Evolutionary conservation across 2,329 filamentous ascomycete genomes (phyloP).

Genomic region (Xylaria polymorpha): DNA sequence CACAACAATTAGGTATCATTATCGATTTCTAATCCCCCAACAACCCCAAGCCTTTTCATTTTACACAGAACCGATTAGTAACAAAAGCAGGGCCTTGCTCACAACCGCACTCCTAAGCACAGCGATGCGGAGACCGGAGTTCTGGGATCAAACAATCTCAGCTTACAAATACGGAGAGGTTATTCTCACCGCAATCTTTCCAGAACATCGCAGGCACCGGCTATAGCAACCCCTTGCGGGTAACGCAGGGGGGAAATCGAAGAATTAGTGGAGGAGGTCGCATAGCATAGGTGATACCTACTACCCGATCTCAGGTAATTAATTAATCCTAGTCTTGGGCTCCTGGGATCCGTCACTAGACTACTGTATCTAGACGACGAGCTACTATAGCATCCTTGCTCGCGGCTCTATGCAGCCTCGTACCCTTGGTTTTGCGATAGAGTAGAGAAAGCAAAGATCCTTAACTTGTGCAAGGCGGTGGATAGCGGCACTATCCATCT

Average conservation of each 20-base stretch:
- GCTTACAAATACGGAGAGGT: conserved; percentile 33
- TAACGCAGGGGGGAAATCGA: neutral
- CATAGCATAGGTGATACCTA: neutral
- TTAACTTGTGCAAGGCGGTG: neutral
- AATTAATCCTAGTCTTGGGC: neutral
- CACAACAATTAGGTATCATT: neutral
- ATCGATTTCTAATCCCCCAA: neutral
- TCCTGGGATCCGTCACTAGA: neutral
- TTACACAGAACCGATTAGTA: conserved; percentile 10
- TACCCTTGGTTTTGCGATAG: neutral
- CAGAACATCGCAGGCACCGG: neutral
- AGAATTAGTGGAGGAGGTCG: neutral
- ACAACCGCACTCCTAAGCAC: neutral
- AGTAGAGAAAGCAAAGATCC: neutral
- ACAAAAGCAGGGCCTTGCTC: neutral
- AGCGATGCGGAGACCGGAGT: conserved; percentile 21
- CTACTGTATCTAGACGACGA: neutral
- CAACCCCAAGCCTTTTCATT: neutral
- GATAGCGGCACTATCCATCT: neutral
- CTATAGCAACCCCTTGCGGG: neutral
- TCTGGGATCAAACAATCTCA: conserved; percentile 4
- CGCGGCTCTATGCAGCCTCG: conserved; percentile 26
- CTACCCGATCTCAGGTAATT: neutral
- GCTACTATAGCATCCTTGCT: neutral
- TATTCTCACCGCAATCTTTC: conserved; percentile 8